Conservation (phyloP, 345 rosid genomes). For the Pseudoturritis turrita region DNA sequence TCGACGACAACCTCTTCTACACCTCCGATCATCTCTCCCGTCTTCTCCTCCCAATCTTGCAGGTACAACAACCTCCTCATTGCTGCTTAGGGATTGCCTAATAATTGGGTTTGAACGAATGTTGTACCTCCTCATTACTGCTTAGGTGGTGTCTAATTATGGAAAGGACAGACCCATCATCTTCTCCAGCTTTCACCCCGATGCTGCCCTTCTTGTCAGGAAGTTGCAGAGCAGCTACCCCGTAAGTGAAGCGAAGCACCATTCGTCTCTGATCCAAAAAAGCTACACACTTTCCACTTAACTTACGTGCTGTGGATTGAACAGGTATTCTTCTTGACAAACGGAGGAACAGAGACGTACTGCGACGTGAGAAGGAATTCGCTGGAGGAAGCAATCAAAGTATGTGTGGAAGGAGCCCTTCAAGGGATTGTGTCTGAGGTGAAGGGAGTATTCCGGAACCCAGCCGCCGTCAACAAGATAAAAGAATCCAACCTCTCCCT, state of each 20-base stretch:
- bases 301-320: neutral
- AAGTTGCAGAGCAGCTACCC: constrained; percentile 74
- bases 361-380: constrained; percentile 75
- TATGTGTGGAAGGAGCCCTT: constrained; percentile 72
- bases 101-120: neutral
- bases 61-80: constrained; percentile 28
- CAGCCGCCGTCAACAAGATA: constrained; percentile 59
- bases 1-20: constrained; percentile 75
- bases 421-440: constrained; percentile 85
- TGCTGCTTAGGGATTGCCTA: too few species aligned
- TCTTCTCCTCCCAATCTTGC: constrained; percentile 55
- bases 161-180: constrained; percentile 61
- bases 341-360: constrained; percentile 59
- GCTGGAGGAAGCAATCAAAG: constrained; percentile 69
- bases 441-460: constrained; percentile 69
- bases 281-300: neutral
- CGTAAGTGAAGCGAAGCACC: constrained; percentile 38
- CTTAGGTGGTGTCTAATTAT: constrained; percentile 57
- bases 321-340: constrained; percentile 81
- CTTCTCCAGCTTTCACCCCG: constrained; percentile 93
- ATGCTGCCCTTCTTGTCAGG: constrained; percentile 71
- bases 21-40: constrained; percentile 49
- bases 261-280: neutral
- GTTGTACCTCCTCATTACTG: neutral
- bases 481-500: constrained; percentile 79